A percentile compares a stretch with the other conserved stretches of the same genome.
Conservation (phyloP, 2,329 filamentous ascomycete species). For the Neoscytalidium dimidiatum region DNA sequence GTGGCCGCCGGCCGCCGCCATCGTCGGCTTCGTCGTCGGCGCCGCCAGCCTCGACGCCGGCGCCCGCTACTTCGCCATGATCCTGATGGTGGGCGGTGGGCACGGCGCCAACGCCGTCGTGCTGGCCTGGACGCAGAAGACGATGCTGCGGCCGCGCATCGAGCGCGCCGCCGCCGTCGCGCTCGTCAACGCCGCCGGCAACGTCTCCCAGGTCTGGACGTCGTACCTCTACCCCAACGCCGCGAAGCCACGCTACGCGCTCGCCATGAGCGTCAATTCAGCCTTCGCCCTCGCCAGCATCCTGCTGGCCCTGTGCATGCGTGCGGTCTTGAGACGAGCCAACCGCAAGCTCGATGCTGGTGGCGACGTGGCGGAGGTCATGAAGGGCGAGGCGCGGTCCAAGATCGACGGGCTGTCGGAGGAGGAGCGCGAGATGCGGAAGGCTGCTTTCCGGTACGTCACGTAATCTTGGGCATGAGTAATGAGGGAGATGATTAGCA, state of each 20-base stretch:
- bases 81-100: slow-evolving; percentile 33
- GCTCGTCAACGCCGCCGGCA: slow-evolving; percentile 19
- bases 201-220: slow-evolving; percentile 1
- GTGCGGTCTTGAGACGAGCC: slow-evolving; percentile 5
- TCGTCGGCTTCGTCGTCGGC: slow-evolving; percentile 34
- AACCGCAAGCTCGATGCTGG: slow-evolving; percentile 3
- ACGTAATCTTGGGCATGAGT: no score
- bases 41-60: slow-evolving; percentile 29
- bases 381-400: background rate
- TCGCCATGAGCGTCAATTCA: slow-evolving; percentile 19
- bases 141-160: background rate
- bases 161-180: slow-evolving; percentile 19
- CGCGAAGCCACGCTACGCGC: slow-evolving; percentile 13
- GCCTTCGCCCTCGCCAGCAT: slow-evolving; percentile 7
- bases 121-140: background rate
- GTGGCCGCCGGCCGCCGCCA: slow-evolving; percentile 27
- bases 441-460: background rate
- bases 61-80: slow-evolving; percentile 34
- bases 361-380: no score
- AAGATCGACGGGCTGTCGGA: no score
- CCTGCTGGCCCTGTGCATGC: background rate
- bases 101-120: slow-evolving; percentile 24
- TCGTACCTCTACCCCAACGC: slow-evolving; percentile 16
- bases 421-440: background rate
- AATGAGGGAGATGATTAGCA: no score